A percentile compares a stretch with the other conserved stretches of the same genome.
These are phyloP conservation scores for Pestalotiopsis sp. DNA, from an alignment of 2,329 filamentous ascomycete genomes.

Conservation along the genomic window DNA sequence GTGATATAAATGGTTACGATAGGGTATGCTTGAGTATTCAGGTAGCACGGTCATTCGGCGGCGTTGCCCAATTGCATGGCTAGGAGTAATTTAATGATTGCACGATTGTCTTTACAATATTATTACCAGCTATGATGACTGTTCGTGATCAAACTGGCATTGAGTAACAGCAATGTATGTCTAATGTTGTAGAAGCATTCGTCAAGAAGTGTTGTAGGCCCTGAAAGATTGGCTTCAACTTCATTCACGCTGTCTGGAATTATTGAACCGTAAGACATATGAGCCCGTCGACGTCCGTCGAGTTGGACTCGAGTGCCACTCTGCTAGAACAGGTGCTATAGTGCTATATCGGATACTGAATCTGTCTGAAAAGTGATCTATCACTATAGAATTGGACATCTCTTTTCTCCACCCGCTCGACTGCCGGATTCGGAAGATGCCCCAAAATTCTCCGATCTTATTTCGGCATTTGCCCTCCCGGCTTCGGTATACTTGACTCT, in stretches of 20 bases:
- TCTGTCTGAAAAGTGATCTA: background rate
- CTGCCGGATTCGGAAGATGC: background rate
- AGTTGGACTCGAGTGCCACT: too few species aligned
- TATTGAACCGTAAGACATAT: too few species aligned
- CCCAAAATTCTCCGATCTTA: background rate
- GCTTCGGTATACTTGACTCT: background rate
- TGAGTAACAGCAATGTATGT: too few species aligned
- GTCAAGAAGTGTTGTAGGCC: too few species aligned
- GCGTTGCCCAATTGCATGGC: conserved; percentile 9
- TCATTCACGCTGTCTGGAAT: too few species aligned
- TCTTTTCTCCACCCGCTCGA: background rate
- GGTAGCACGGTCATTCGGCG: background rate
- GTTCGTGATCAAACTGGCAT: background rate
- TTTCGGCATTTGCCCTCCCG: background rate
- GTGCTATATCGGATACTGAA: background rate
- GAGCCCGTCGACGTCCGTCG: too few species aligned
- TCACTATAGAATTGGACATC: background rate
- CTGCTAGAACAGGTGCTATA: too few species aligned
- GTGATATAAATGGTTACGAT: background rate
- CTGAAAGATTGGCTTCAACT: too few species aligned
- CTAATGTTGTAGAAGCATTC: too few species aligned
- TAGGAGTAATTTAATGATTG: conserved; percentile 12
- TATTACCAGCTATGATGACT: background rate
- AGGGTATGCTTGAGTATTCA: conserved; percentile 3
- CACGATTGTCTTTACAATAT: background rate